phyloP scores from a whole-genome alignment of 495 filamentous ascomycete species.

The Podospora didyma region DNA sequence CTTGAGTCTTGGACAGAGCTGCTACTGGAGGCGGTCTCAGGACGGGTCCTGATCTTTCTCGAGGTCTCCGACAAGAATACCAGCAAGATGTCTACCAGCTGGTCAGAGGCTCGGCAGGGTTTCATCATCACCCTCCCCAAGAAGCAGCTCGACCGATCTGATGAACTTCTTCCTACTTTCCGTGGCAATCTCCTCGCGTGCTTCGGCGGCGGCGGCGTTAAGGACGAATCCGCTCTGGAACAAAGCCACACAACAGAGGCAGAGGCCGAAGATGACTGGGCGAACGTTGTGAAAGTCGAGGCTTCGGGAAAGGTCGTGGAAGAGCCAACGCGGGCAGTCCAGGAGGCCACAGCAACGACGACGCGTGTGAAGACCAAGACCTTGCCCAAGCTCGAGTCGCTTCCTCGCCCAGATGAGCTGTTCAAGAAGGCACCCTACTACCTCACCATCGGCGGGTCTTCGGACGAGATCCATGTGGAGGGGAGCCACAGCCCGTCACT shows the following conservation, averaged over 20 bases:
- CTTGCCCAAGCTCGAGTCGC: conserved; percentile 25
- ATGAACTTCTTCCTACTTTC: conserved; percentile 28
- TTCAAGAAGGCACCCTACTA: conserved; percentile 38
- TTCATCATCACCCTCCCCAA: conserved; percentile 32
- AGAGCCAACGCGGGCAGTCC: not conserved
- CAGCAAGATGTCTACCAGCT: conserved; percentile 13
- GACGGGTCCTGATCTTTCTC: conserved; percentile 26
- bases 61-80: conserved; percentile 15
- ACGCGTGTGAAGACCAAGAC: conserved; percentile 11
- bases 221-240: no score
- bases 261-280: conserved; percentile 27
- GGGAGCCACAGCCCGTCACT: conserved; percentile 38
- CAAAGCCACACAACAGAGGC: no score
- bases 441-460: conserved; percentile 22
- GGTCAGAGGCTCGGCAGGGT: conserved; percentile 18
- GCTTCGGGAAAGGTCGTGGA: conserved; percentile 20
- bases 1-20: conserved; percentile 29
- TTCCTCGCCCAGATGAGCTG: conserved; percentile 34
- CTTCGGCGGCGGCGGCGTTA: conserved; percentile 16
- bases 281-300: conserved; percentile 25
- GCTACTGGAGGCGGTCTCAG: conserved; percentile 17
- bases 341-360: not conserved
- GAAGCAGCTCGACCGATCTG: conserved; percentile 14
- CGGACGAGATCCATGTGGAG: conserved; percentile 25
- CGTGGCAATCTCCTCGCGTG: conserved; percentile 20